These are phyloP conservation scores for Tephrocybe rancida DNA, from an alignment of 768 basidiomycete species.

Conservation along the genomic window DNA sequence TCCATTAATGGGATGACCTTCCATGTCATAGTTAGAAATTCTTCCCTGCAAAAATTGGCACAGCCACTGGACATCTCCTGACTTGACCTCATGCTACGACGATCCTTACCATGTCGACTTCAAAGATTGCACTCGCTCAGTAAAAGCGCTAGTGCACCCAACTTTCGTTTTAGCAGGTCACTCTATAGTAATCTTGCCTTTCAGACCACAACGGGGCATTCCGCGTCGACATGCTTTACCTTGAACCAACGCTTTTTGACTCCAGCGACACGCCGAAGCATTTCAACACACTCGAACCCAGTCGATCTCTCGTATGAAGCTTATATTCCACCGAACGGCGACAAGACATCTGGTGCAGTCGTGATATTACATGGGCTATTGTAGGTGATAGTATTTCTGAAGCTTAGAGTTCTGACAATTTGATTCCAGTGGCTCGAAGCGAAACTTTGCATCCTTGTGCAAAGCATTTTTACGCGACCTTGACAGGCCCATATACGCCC, in stretches of 20 bases:
- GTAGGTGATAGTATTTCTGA: conserved; percentile 31
- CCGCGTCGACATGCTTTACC: too few species aligned
- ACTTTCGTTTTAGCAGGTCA: too few species aligned
- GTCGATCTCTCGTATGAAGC: conserved; percentile 20
- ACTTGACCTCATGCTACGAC: too few species aligned
- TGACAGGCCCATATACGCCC: conserved; percentile 64
- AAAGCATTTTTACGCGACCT: conserved; percentile 67
- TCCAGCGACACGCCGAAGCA: neutral
- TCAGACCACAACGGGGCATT: too few species aligned
- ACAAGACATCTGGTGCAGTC: conserved; percentile 39
- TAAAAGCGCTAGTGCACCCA: too few species aligned
- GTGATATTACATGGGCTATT: conserved; percentile 64
- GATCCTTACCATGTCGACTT: neutral
- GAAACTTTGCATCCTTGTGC: conserved; percentile 81
- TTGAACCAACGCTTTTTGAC: neutral
- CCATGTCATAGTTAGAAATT: too few species aligned
- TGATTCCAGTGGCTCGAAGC: conserved; percentile 70
- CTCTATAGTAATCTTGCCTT: too few species aligned
- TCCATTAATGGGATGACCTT: too few species aligned
- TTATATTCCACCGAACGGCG: conserved; percentile 21
- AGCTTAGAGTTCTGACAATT: neutral
- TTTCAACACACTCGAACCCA: conserved; percentile 5
- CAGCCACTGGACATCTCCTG: conserved; percentile 1
- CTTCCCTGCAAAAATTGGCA: neutral
- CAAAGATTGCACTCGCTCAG: neutral